A percentile compares a stretch with the other conserved stretches of the same genome.
Conservation (phyloP, 2,329 filamentous ascomycete species). For the Clathrospora elynae region DNA sequence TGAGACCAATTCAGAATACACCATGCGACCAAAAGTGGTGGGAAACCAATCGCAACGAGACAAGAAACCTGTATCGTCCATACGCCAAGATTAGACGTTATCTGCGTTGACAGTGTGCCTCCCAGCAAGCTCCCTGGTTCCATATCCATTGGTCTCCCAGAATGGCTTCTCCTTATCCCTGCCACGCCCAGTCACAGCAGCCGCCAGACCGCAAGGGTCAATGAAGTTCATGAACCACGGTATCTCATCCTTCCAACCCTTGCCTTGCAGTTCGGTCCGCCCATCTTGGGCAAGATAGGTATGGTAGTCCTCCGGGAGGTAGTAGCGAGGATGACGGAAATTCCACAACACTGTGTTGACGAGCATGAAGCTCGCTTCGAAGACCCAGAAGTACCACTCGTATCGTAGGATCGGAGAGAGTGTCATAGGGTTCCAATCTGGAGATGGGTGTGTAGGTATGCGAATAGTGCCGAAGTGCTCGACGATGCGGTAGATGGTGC, state of each 20-base stretch:
- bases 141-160: conserved; percentile 30
- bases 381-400: conserved; percentile 59
- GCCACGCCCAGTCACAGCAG: conserved; percentile 3
- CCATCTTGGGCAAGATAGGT: conserved; percentile 52
- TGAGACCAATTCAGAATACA: no score
- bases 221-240: conserved; percentile 33
- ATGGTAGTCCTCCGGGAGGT: conserved; percentile 56
- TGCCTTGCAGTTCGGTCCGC: conserved; percentile 25
- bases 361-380: conserved; percentile 58
- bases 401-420: conserved; percentile 47
- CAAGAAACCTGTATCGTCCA: no score
- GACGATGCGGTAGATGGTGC: conserved; percentile 57
- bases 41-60: no score
- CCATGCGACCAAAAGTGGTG: no score
- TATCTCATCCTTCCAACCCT: conserved; percentile 29
- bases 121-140: conserved; percentile 1
- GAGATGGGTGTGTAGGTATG: conserved; percentile 47
- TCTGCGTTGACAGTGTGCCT: background rate
- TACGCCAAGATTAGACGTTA: no score
- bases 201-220: conserved; percentile 27
- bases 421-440: conserved; percentile 38
- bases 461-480: conserved; percentile 58
- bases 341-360: conserved; percentile 56
- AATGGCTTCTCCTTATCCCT: conserved; percentile 21
- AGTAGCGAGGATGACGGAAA: conserved; percentile 55